Evolutionary conservation across 2,329 filamentous ascomycete species (phyloP).

Genomic region (Dactylellina drechsleri): DNA sequence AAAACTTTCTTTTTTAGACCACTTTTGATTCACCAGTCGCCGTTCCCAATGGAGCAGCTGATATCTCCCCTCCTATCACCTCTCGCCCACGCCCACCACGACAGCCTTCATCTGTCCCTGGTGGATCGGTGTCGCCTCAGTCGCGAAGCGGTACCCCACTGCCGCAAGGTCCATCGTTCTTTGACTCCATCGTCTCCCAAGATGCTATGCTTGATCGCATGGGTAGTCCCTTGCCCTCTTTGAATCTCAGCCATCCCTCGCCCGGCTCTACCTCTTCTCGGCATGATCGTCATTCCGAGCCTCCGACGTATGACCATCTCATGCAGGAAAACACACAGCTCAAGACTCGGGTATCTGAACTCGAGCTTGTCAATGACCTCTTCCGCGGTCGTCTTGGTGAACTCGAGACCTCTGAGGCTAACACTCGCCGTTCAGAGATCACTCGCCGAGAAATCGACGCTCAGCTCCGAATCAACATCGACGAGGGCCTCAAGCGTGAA

Average conservation of each 20-base stretch:
- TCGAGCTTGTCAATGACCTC: slow-evolving; percentile 91
- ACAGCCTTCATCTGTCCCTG: slow-evolving; percentile 55
- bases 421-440: slow-evolving; percentile 71
- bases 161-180: slow-evolving; percentile 57
- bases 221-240: slow-evolving; percentile 66
- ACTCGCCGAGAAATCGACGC: slow-evolving; percentile 68
- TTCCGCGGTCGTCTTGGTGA: slow-evolving; percentile 79
- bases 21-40: slow-evolving; percentile 61
- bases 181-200: slow-evolving; percentile 58
- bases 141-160: slow-evolving; percentile 58
- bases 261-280: slow-evolving; percentile 69
- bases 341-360: slow-evolving; percentile 93
- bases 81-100: slow-evolving; percentile 62
- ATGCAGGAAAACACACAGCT: slow-evolving; percentile 81
- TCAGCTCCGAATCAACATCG: slow-evolving; percentile 72
- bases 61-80: slow-evolving; percentile 61
- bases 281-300: slow-evolving; percentile 67
- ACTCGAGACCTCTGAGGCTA: slow-evolving; percentile 79
- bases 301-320: slow-evolving; percentile 73
- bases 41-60: slow-evolving; percentile 63
- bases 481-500: slow-evolving; percentile 80
- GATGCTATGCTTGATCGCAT: slow-evolving; percentile 56
- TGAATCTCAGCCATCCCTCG: slow-evolving; percentile 69
- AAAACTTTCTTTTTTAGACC: slow-evolving; percentile 39
- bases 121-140: slow-evolving; percentile 58